These are phyloP conservation scores for Aspergillus bridgeri DNA, from an alignment of 495 filamentous ascomycete genomes.

Conservation along the genomic window DNA sequence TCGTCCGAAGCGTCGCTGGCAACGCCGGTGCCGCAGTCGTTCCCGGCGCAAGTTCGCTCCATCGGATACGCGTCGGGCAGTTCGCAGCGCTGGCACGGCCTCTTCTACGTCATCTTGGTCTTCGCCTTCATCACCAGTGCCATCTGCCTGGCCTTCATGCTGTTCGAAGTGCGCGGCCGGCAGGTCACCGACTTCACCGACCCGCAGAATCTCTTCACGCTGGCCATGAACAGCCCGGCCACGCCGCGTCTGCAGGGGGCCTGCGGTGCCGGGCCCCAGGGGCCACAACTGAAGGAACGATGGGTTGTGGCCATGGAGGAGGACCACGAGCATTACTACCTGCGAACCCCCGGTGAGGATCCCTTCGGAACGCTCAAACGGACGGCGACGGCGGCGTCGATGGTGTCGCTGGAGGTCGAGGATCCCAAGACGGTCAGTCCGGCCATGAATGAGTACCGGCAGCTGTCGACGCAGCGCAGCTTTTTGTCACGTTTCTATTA, in stretches of 20 bases:
- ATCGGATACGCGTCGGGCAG: slow-evolving; percentile 63
- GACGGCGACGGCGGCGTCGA: neutral
- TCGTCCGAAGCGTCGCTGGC: slow-evolving; percentile 36
- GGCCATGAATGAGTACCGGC: slow-evolving; percentile 31
- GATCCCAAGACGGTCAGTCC: slow-evolving; percentile 25
- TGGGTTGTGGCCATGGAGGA: slow-evolving; percentile 56
- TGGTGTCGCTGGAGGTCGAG: slow-evolving; percentile 21
- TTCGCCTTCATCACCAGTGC: slow-evolving; percentile 61
- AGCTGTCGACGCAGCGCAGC: slow-evolving; percentile 24
- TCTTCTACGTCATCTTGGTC: slow-evolving; percentile 62
- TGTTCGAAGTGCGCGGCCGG: slow-evolving; percentile 43
- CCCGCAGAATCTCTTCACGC: slow-evolving; percentile 65
- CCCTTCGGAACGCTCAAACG: neutral
- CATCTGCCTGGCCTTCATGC: slow-evolving; percentile 56
- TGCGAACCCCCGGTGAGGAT: slow-evolving; percentile 31
- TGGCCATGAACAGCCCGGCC: slow-evolving; percentile 66
- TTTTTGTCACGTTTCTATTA: slow-evolving; percentile 30
- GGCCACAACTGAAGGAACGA: slow-evolving; percentile 48
- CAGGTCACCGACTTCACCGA: slow-evolving; percentile 75
- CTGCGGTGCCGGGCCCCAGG: slow-evolving; percentile 61
- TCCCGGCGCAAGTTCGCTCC: slow-evolving; percentile 53
- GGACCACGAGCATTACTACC: slow-evolving; percentile 37
- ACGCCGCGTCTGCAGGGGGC: slow-evolving; percentile 51
- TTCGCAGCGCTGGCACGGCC: slow-evolving; percentile 50
- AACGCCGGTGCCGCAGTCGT: slow-evolving; percentile 42